Base-by-base conservation (phyloP, 352 stramenopile species). In the Pythium phragmiticola region DNA sequence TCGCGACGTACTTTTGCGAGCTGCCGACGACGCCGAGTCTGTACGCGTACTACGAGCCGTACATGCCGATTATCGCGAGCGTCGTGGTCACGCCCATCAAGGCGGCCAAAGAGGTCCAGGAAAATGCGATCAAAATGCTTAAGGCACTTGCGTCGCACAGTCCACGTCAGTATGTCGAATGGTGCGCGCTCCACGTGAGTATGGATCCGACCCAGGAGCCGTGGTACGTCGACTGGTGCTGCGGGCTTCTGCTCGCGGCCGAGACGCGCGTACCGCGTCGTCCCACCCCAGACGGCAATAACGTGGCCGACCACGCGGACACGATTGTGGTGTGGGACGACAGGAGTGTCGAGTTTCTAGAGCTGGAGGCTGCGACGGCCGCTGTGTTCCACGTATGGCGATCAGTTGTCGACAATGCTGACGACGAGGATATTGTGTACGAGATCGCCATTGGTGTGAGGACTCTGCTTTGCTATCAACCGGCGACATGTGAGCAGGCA, bases 201-300 rank as follows among this genome's bases (percentile, higher is more conserved):
- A 60, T 69, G 51, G 37, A 57, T 7, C 43, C 57, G 36, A 63
- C 43, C 3, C 55, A 50, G 7, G 34, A 47, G 33, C 51, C 67
- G 51, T 74, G 67, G 67, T 57, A 67, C 42, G 67, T 74, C 28
- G 61, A 74, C 39, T 74, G 67, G 67, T 74, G 67, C 41, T 48
- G 57, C 16, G 61, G 61, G 23, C 46, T 74, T 21, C 23, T 67
- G 19, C 42, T 74, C 9, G 52, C 60, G 26, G 67, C 67, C 11
- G 67, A 74, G 47, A 61, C 52, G 26, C 67, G 67, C 7, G 46
- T 74, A 16, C 67, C 67, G 19, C 51, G 61, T 7, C 21, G 42
- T 2, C 26, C 33, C 14, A 11, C 55, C 28, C 30, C 34, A 0
- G 13, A 48, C 17, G 53, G 6, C 13, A 61, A 28, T 30, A 16